Evolutionary conservation across 768 basidiomycete genomes (phyloP), one percentile per base, ranked within the genome.

Genomic region (Lactarius pseudohatsudake): DNA sequence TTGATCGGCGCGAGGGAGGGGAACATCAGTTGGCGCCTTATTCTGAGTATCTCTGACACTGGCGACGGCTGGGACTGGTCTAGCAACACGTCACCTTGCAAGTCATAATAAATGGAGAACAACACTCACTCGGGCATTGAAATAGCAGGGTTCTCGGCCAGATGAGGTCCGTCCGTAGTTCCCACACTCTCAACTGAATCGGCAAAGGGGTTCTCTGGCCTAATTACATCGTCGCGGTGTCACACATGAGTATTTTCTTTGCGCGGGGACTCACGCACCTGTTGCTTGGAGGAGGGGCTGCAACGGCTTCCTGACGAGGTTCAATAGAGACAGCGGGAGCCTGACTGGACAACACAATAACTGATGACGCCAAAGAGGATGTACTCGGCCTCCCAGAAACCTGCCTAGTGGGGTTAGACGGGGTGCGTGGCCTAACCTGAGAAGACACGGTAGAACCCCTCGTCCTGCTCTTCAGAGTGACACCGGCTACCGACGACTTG

Each of bases 381-480:
- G 18, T 53, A 34, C 70, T 70, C 20, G 70, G 61, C 55, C 38
- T 69, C 38, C 59, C 40, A 26, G 69, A 70, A 30, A 65, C 30
- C 26, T 57, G 64, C 7, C 59, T 68, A 9, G 61, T 69, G 38
- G 64, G 64, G 28, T 61, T 55, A 57, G 70, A 54, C 11, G 70
- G 64, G 9, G 63, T 70, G 47, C 60, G 65, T 28, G 68, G 67
- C n/a, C 66, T 65, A 15, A 61, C 54, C 61, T 68, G 69, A 43
- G 70, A 71, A 41, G 70, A 69, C 11, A 71, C 61, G 22, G 68
- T 71, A 28, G 68, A 69, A 34, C 56, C 64, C 40, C 70, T 65
- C 38, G 70, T 61, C 56, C 70, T 58, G 22, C 30, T 61, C 58
- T 62, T 69, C 66, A 62, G 38, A 13, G 45, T 40, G 50, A 64